Base-by-base conservation (phyloP, 2,329 filamentous ascomycete species). In the Teratosphaeria zuluensis region DNA sequence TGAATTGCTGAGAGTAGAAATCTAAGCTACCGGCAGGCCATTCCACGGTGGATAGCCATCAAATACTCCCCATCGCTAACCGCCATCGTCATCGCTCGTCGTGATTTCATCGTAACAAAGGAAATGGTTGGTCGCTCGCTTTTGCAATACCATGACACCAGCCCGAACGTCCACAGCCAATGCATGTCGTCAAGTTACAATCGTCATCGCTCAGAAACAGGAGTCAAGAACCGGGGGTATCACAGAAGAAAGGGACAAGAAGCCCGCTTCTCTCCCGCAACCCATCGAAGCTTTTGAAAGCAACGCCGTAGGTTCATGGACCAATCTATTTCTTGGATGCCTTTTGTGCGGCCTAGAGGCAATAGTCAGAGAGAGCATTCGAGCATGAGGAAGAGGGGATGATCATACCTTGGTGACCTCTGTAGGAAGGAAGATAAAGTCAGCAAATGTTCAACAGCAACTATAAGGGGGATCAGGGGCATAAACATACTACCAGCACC, bases 401-500 rank as follows among this genome's bases (percentile, higher is more conserved):
- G n/a, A 21, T n/a, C n/a, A n/a, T n/a, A 38, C 53, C 55, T 58
- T 58, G 33, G 57, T 58, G 24, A 58, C 53, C 53, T 58, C 42
- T 48, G n/a, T n/a, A n/a, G n/a, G n/a, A 35, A 35, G 33, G 2
- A 35, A 35, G 7, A 19, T 19, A 19, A 46, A 46, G 42, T 46
- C 42, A 56, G 32, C 31, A 6, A 55, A 33, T 24, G 31, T 21
- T 54, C 19, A 9, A 30, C n/a, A 30, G n/a, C 11, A 54, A 28
- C 19, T 9, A 77, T 79, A 48, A n/a, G 8, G 16, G n/a, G n/a
- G 42, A n/a, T n/a, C 38, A 12, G 38, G 38, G 42, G n/a, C n/a
- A n/a, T n/a, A 19, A 19, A 48, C 42, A 9, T 48, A 48, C 42
- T 80, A 61, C 77, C 77, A 52, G 75, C 74, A 65, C 71, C 73